phyloP scores from a whole-genome alignment of 257 asterid species.

The Jaltomata sinuosa region DNA sequence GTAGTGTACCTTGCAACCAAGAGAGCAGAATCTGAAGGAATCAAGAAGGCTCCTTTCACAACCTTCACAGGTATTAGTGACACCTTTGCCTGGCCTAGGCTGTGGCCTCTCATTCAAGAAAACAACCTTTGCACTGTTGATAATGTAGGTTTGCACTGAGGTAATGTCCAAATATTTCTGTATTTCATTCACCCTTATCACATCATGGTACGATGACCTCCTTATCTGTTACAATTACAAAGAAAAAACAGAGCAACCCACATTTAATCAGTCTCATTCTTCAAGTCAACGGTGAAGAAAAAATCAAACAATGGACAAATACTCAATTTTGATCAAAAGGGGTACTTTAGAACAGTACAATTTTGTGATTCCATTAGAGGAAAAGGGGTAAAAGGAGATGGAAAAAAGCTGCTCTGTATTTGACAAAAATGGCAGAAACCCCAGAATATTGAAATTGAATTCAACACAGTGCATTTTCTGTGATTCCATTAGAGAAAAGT shows the following conservation, averaged over 20 bases:
- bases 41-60: constrained; percentile 82
- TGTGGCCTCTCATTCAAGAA: constrained; percentile 83
- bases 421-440: neutral
- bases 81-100: constrained; percentile 88
- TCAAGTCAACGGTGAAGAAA: constrained; percentile 29
- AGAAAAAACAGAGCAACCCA: neutral
- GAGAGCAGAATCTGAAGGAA: constrained; percentile 80
- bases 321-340: neutral
- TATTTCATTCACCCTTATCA: constrained; percentile 67
- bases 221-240: constrained; percentile 47
- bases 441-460: neutral
- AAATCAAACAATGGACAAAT: neutral
- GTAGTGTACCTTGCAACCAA: constrained; percentile 91
- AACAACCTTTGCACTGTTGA: constrained; percentile 78
- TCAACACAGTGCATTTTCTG: neutral
- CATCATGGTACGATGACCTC: constrained; percentile 91
- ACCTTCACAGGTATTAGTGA: constrained; percentile 70
- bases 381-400: neutral
- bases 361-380: neutral
- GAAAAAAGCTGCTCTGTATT: neutral
- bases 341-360: neutral
- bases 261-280: neutral
- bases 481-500: neutral
- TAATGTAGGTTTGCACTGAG: constrained; percentile 66
- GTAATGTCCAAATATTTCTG: constrained; percentile 69